Conservation (phyloP, 352 stramenopile genomes). For the Aphanomyces astaci region DNA sequence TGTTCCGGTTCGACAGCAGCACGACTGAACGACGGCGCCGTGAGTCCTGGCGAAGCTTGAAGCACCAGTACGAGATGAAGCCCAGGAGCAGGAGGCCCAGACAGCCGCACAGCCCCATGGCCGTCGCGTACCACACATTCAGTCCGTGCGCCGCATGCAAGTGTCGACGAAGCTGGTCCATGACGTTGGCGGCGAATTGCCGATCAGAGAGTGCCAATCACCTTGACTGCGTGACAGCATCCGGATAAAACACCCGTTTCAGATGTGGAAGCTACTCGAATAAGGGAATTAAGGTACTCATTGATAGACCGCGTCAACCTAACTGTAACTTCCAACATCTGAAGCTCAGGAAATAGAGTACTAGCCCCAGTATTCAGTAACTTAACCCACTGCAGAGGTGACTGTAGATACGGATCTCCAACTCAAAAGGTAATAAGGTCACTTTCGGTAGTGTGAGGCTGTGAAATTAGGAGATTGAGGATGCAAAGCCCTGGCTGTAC, state of each 20-base stretch:
- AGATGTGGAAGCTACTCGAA: neutral
- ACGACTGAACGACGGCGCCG: neutral
- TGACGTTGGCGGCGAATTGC: neutral
- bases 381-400: too few relatives aligned
- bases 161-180: neutral
- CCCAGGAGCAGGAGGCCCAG: neutral
- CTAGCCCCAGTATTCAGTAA: too few relatives aligned
- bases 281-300: conserved; percentile 2
- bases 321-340: too few relatives aligned
- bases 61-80: conserved; percentile 11
- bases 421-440: too few relatives aligned
- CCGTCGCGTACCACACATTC: neutral
- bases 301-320: too few relatives aligned
- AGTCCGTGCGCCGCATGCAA: neutral
- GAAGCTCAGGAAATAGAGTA: too few relatives aligned
- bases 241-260: neutral
- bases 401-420: too few relatives aligned
- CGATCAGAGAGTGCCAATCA: conserved; percentile 6
- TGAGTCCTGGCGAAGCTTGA: neutral
- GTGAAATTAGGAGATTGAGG: too few relatives aligned
- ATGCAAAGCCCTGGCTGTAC: too few relatives aligned
- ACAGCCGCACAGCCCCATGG: neutral
- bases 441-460: too few relatives aligned
- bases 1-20: neutral
- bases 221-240: neutral